Percentiles rank a stretch among this genome's conserved stretches.
These are phyloP conservation scores for Aspergillus asperescens DNA, from an alignment of 495 filamentous ascomycete species.

Conservation along the genomic window DNA sequence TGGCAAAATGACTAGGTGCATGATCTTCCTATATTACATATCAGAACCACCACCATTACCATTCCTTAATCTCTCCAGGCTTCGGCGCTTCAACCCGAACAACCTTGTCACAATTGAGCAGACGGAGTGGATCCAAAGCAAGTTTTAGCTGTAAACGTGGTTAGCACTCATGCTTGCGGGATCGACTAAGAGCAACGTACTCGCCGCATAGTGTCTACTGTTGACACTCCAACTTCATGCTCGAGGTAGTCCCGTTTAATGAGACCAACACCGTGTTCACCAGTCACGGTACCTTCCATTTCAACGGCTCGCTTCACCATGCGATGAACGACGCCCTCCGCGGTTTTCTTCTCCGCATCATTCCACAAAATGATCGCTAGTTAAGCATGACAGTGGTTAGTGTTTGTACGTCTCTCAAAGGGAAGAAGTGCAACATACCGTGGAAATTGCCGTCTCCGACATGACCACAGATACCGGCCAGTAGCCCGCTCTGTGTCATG, in stretches of 20 bases:
- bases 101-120: constrained; percentile 66
- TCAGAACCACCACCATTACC: constrained; percentile 23
- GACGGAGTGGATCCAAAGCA: constrained; percentile 58
- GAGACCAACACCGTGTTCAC: constrained; percentile 59
- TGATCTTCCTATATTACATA: background rate
- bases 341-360: constrained; percentile 46
- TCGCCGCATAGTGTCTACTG: constrained; percentile 58
- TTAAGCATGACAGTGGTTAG: background rate
- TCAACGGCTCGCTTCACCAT: constrained; percentile 61
- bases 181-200: constrained; percentile 33
- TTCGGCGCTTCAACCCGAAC: constrained; percentile 44
- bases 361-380: constrained; percentile 28
- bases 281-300: constrained; percentile 60
- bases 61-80: constrained; percentile 38
- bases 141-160: constrained; percentile 49
- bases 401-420: background rate
- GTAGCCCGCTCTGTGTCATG: constrained; percentile 49
- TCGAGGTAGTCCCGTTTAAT: constrained; percentile 57
- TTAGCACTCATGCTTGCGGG: constrained; percentile 7
- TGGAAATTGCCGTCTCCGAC: constrained; percentile 66
- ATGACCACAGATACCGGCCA: constrained; percentile 61
- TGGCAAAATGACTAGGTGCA: background rate
- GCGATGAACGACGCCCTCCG: constrained; percentile 49
- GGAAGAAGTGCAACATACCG: constrained; percentile 30
- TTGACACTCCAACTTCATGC: constrained; percentile 16